Conservation (phyloP, 768 basidiomycete species). For the Serendipita sp. region DNA sequence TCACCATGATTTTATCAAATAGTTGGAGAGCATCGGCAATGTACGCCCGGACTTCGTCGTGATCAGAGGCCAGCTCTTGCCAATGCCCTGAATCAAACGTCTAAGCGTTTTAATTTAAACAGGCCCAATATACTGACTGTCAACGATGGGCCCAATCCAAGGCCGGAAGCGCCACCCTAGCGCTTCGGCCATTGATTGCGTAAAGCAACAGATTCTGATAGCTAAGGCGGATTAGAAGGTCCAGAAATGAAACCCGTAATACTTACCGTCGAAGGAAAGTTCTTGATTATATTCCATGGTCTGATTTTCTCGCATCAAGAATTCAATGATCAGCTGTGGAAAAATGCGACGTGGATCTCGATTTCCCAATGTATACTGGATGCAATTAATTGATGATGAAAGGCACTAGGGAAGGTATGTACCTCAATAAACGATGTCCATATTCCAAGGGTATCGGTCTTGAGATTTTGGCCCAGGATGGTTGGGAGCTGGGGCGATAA, state of each 20-base stretch:
- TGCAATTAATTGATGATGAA: neutral
- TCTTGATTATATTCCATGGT: slow-evolving; percentile 64
- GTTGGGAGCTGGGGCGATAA: slow-evolving; percentile 47
- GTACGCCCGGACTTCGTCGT: slow-evolving; percentile 65
- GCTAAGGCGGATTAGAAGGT: slow-evolving; percentile 18
- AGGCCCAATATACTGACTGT: slow-evolving; percentile 18
- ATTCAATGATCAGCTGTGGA: slow-evolving; percentile 62
- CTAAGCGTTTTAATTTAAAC: neutral
- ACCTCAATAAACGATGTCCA: slow-evolving; percentile 74
- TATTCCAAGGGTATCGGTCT: slow-evolving; percentile 62
- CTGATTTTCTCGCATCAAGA: slow-evolving; percentile 45
- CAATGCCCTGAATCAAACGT: slow-evolving; percentile 29
- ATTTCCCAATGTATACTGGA: slow-evolving; percentile 56
- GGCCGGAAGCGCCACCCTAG: slow-evolving; percentile 66
- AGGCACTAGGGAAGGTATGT: slow-evolving; percentile 10
- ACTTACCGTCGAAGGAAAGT: slow-evolving; percentile 51
- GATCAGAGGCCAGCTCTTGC: slow-evolving; percentile 55
- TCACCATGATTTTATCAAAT: slow-evolving; percentile 55
- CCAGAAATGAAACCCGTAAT: neutral
- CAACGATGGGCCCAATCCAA: slow-evolving; percentile 56
- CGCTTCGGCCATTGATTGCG: slow-evolving; percentile 55
- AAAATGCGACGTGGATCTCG: slow-evolving; percentile 60
- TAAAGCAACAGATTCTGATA: slow-evolving; percentile 49
- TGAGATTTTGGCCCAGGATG: slow-evolving; percentile 54
- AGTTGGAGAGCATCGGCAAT: slow-evolving; percentile 61